phyloP scores from a whole-genome alignment of 495 filamentous ascomycete genomes.

The Xylaria castorea region DNA sequence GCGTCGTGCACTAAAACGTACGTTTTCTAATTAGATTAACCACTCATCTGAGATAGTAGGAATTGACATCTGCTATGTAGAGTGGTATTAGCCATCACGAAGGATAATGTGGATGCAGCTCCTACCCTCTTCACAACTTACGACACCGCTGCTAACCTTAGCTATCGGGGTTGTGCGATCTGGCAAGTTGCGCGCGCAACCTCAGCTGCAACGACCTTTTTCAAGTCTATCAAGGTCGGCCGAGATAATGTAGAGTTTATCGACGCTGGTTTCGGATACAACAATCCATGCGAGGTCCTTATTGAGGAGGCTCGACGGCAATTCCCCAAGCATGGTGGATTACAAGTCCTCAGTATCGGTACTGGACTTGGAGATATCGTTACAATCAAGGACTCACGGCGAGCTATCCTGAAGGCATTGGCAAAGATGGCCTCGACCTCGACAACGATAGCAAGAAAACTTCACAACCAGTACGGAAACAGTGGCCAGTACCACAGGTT shows the following conservation, averaged over 20 bases:
- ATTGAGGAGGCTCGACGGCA: conserved; percentile 33
- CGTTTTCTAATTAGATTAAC: conserved; percentile 3
- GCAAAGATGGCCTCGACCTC: conserved; percentile 34
- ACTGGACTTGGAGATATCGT: conserved; percentile 32
- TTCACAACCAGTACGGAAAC: conserved; percentile 30
- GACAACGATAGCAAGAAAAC: conserved; percentile 26
- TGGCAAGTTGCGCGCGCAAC: conserved; percentile 53
- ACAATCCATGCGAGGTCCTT: conserved; percentile 41
- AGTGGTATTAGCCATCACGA: conserved; percentile 32
- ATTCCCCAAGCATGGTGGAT: conserved; percentile 23
- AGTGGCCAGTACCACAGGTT: conserved; percentile 51
- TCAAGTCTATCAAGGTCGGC: conserved; percentile 44
- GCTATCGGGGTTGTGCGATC: conserved; percentile 38
- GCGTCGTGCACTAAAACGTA: conserved; percentile 27
- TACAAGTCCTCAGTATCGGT: conserved; percentile 41
- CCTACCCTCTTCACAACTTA: conserved; percentile 33
- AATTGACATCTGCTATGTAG: conserved; percentile 23
- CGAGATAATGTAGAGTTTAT: conserved; percentile 35
- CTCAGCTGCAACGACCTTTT: conserved; percentile 49
- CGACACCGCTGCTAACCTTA: conserved; percentile 21
- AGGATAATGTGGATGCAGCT: conserved; percentile 24
- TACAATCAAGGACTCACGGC: conserved; percentile 24
- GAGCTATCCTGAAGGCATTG: conserved; percentile 31
- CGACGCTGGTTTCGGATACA: conserved; percentile 41
- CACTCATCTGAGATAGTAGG: neutral